These are phyloP conservation scores for Malassezia vespertilionis DNA, from an alignment of 1,284 basidiomycete species.

Conservation along the genomic window DNA sequence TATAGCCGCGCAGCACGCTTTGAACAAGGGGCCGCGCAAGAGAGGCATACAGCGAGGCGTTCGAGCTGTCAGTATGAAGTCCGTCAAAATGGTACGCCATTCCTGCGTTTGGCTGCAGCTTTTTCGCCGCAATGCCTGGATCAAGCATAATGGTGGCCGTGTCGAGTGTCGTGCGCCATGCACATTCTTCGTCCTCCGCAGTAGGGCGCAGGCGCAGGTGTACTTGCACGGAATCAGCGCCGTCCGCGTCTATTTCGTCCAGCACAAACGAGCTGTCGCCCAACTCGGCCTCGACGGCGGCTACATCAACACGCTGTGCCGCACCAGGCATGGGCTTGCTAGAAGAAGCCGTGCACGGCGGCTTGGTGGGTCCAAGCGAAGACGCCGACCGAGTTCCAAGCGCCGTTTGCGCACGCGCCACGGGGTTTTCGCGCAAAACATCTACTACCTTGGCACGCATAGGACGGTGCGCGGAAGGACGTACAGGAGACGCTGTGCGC, in stretches of 20 bases:
- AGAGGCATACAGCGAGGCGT: constrained; percentile 70
- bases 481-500: neutral
- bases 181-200: constrained; percentile 23
- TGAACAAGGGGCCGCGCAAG: constrained; percentile 72
- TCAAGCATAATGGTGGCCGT: constrained; percentile 26
- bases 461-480: too few species aligned
- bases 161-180: constrained; percentile 28
- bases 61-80: constrained; percentile 68
- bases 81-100: constrained; percentile 52
- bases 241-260: constrained; percentile 19
- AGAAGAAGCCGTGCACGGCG: too few species aligned
- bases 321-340: neutral
- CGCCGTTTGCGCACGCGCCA: too few species aligned
- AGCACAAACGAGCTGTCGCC: constrained; percentile 36
- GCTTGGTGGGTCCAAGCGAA: too few species aligned
- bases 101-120: constrained; percentile 23
- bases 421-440: too few species aligned
- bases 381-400: too few species aligned
- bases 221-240: constrained; percentile 15
- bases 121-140: constrained; percentile 18
- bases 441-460: too few species aligned
- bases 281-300: constrained; percentile 4
- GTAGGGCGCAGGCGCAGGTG: constrained; percentile 23
- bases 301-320: constrained; percentile 4
- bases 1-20: constrained; percentile 38